These are phyloP conservation scores for Leptoxyphium fumago DNA, from an alignment of 2,329 filamentous ascomycete genomes.

Conservation along the genomic window DNA sequence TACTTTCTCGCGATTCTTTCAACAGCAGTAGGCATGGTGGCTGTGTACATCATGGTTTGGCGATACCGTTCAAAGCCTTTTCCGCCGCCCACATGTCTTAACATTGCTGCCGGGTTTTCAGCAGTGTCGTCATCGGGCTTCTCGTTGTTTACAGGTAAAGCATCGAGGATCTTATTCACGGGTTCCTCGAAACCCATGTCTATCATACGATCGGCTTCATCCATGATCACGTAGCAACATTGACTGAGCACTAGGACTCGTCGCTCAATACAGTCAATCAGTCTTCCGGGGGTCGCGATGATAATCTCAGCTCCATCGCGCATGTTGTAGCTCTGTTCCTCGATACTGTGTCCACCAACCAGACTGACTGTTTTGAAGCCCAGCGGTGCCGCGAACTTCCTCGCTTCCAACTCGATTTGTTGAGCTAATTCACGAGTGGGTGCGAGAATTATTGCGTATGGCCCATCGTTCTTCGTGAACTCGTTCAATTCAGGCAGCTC, in stretches of 20 bases:
- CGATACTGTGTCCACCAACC: slow-evolving; percentile 90
- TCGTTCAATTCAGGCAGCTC: slow-evolving; percentile 76
- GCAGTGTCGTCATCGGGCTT: slow-evolving; percentile 91
- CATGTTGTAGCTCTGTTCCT: slow-evolving; percentile 82
- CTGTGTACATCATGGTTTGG: slow-evolving; percentile 99
- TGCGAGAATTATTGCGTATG: slow-evolving; percentile 91
- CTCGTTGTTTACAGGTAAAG: slow-evolving; percentile 80
- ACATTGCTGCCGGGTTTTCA: slow-evolving; percentile 77
- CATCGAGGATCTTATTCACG: slow-evolving; percentile 93
- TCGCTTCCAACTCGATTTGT: slow-evolving; percentile 88
- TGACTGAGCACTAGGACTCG: slow-evolving; percentile 84
- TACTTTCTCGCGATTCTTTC: slow-evolving; percentile 97
- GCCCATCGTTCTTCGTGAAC: slow-evolving; percentile 79
- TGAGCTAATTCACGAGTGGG: slow-evolving; percentile 95
- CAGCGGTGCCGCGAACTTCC: slow-evolving; percentile 78
- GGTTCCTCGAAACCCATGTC: slow-evolving; percentile 96
- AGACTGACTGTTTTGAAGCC: slow-evolving; percentile 94
- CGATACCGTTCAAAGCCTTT: slow-evolving; percentile 61
- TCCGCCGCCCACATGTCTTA: slow-evolving; percentile 46
- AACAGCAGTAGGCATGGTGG: slow-evolving; percentile 85
- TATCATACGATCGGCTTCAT: slow-evolving; percentile 98
- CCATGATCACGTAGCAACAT: slow-evolving; percentile 98
- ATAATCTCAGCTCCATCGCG: slow-evolving; percentile 92
- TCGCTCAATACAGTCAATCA: slow-evolving; percentile 92
- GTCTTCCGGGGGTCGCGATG: slow-evolving; percentile 92